Evolutionary conservation across 1,284 basidiomycete genomes (phyloP), one percentile per base, ranked within the genome.

Genomic region (Rhodotorula sp.): DNA sequence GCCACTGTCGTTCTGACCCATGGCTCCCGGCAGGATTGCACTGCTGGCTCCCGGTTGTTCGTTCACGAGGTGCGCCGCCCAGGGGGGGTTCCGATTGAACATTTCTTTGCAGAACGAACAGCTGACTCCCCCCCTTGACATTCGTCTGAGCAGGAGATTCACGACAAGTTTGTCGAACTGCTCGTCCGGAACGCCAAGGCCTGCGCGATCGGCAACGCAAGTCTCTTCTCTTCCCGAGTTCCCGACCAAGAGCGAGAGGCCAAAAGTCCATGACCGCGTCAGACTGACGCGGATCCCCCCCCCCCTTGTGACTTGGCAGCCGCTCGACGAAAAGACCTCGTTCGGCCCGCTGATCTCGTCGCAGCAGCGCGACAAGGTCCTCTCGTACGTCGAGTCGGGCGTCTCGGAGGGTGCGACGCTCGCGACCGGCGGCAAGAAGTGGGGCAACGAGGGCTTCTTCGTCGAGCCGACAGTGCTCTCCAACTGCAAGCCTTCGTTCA

Each of bases 341-440:
- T 91, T 89, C 56, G 93, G 93, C 4, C 93, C 93, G 29, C 84
- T 95, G 79, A 69, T 79, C 60, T 76, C 74, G 46, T 73, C 79
- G 64, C 75, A 77, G 34, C 95, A 98, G 82, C 92, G 90, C 78
- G 92, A 97, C 81, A 90, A 91, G 76, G 88, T 98, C 64, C 90
- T 93, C 87, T 83, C 84, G 21, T 97, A 94, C 81, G 95, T 99
- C 78, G 90, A 95, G 77, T 85, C 86, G 1, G 96, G 94, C 48
- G 92, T 91, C 82, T 80, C 87, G 74, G 89, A 91, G 79, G 95
- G 95, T 26, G 95, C 95, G 29, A 90, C 87, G 76, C 83, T 90
- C 31, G 83, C 88, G 48, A 84, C 91, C 12, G 96, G 96, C 46
- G 96, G 94, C 34, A 84, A 87, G 79, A 91, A 88, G 81, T 72